These are phyloP conservation scores for Helichrysum umbraculigerum DNA, from an alignment of 129 eudicot genomes.

Conservation along the genomic window DNA sequence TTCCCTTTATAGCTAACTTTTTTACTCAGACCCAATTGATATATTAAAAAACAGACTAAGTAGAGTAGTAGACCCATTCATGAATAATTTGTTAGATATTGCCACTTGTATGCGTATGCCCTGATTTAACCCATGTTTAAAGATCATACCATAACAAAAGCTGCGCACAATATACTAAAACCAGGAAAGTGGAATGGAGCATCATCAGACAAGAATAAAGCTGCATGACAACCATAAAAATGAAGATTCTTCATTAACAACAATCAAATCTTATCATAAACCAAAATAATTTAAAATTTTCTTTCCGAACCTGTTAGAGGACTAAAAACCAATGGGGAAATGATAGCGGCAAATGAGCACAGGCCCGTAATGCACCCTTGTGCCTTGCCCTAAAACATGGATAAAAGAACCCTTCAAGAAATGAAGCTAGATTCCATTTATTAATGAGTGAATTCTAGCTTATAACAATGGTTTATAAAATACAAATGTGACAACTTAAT, in stretches of 20 bases:
- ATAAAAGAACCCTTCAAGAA: not conserved
- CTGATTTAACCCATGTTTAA: too few relatives aligned
- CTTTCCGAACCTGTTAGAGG: slow-evolving; percentile 51
- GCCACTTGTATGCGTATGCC: too few relatives aligned
- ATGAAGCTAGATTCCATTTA: not conserved
- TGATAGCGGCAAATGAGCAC: slow-evolving; percentile 49
- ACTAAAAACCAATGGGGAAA: slow-evolving; percentile 61
- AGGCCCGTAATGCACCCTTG: slow-evolving; percentile 72
- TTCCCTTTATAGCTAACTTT: too few relatives aligned
- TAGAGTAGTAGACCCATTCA: too few relatives aligned
- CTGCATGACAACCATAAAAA: not conserved
- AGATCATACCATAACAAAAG: not conserved
- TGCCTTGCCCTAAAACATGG: slow-evolving; percentile 41
- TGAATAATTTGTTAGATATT: too few relatives aligned
- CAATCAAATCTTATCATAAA: not conserved
- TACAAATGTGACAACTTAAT: not conserved
- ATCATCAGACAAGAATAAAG: not conserved
- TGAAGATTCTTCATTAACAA: not conserved
- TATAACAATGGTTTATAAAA: too few relatives aligned
- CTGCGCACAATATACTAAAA: not conserved
- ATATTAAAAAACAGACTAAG: too few relatives aligned
- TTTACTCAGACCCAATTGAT: too few relatives aligned
- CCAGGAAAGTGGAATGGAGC: not conserved
- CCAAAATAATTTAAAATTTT: too few relatives aligned
- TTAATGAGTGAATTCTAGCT: not conserved